Evolutionary conservation across 2,329 filamentous ascomycete species (phyloP), one percentile per base, ranked within the genome.

Genomic region (Tetracladium maxilliforme): DNA sequence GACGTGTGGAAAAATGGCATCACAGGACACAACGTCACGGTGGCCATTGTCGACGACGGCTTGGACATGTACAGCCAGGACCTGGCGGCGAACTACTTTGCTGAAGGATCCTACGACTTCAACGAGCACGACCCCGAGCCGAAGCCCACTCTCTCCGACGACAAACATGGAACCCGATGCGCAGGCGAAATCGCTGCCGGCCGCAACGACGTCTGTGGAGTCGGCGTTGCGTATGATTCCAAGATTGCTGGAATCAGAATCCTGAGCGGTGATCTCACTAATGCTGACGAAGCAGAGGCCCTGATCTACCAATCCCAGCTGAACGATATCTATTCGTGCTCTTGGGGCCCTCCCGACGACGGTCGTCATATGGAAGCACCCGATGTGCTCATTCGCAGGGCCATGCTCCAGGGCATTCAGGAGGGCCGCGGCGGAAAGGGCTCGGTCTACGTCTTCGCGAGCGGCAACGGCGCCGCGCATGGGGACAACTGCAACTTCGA

Each of bases 401-500:
- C 90, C 15, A 93, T 98, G 74, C 61, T 94, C 25, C 90, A 90
- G 39, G 87, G 82, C 17, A 66, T 94, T 8, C 86, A 95, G 45
- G 73, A 92, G 30, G 90, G 90, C 21, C 78, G 90, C 25, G 63
- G 58, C 24, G 82, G 84, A 4, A 70, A 75, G 26, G 90, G 90
- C 7, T 92, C 83, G 15, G 80, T 98, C 36, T 98, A 84, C 43
- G 90, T 98, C 27, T 98, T 98, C 50, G 90, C 90, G 21, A 86
- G 87, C 36, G 90, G 90, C 30, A 98, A 98, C 44, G 90, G 90
- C 30, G 92, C 87, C 7, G 60, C 63, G 4, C 70, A 61, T 35
- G 86, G 81, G 23, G 90, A 98, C 49, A 95, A 98, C 52, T 98
- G 90, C 64, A 98, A 98, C 49, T 98, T 98, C 47, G 90, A 98